phyloP scores from a whole-genome alignment of 75 land plant genomes.

The Picea glauca region DNA sequence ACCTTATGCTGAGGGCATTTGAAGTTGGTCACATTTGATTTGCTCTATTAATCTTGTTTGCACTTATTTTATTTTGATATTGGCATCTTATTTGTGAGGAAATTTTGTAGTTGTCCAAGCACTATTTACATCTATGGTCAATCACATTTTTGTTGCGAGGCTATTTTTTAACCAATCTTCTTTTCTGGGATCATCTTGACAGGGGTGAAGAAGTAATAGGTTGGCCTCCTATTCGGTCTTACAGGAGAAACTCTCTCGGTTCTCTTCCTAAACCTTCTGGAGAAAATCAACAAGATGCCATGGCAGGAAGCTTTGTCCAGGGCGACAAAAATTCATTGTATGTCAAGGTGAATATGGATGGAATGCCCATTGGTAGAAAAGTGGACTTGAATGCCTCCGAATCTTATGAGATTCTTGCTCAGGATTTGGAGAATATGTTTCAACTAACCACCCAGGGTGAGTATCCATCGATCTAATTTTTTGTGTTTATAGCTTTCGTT shows the following conservation, averaged over 20 bases:
- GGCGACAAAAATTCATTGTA: conserved; percentile 24
- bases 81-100: too few species aligned
- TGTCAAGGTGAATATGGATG: conserved; percentile 92
- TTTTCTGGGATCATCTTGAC: not conserved
- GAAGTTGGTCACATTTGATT: too few species aligned
- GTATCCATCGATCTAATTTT: not conserved
- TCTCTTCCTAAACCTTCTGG: not conserved
- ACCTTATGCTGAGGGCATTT: too few species aligned
- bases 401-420: conserved; percentile 49
- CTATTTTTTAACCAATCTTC: not conserved
- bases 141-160: too few species aligned
- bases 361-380: conserved; percentile 69
- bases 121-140: too few species aligned
- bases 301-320: not conserved
- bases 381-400: conserved; percentile 59
- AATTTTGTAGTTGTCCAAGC: too few species aligned
- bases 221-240: not conserved
- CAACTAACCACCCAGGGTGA: conserved; percentile 10
- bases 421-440: conserved; percentile 70
- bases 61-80: too few species aligned
- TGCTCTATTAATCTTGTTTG: too few species aligned
- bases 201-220: conserved; percentile 12
- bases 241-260: not conserved
- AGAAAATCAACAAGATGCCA: conserved; percentile 1
- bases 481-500: not conserved